phyloP scores from a whole-genome alignment of 202 grass and related monocot species.

The Dendrocalamus latiflorus region DNA sequence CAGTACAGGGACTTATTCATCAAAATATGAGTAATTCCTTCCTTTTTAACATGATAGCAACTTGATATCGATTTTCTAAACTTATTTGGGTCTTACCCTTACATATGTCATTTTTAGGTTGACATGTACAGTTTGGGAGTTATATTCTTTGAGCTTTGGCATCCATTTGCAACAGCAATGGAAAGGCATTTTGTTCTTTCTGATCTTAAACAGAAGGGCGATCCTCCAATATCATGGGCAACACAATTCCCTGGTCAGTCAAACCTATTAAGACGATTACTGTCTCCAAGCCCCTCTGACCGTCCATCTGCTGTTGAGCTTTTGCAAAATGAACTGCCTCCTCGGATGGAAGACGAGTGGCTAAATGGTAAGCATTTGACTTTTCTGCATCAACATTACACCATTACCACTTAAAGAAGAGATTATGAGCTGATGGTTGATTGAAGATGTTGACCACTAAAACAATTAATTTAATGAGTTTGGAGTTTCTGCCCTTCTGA shows the following conservation, averaged over 20 bases:
- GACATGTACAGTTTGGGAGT: constrained; percentile 98
- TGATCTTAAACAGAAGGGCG: constrained; percentile 84
- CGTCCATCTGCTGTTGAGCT: constrained; percentile 88
- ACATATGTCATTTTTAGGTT: constrained; percentile 54
- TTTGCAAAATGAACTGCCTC: constrained; percentile 88
- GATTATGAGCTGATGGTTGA: neutral
- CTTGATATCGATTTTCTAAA: neutral
- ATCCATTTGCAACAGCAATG: constrained; percentile 94
- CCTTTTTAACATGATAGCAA: neutral
- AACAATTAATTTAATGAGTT: neutral
- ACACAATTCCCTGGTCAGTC: constrained; percentile 54
- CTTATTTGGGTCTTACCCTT: constrained; percentile 1
- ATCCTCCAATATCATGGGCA: constrained; percentile 64
- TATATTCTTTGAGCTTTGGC: constrained; percentile 99
- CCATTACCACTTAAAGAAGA: constrained; percentile 9
- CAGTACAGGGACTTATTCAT: too few species aligned
- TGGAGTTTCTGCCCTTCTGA: neutral
- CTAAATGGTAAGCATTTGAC: constrained; percentile 66
- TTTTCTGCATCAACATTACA: neutral
- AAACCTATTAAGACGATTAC: constrained; percentile 55
- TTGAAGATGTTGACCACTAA: neutral
- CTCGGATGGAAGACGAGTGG: constrained; percentile 96
- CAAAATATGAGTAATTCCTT: neutral
- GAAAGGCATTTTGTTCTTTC: constrained; percentile 92
- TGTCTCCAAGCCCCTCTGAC: constrained; percentile 70